Conservation (phyloP, 2,329 filamentous ascomycete species). For the Stachybotrys chlorohalonatus region DNA sequence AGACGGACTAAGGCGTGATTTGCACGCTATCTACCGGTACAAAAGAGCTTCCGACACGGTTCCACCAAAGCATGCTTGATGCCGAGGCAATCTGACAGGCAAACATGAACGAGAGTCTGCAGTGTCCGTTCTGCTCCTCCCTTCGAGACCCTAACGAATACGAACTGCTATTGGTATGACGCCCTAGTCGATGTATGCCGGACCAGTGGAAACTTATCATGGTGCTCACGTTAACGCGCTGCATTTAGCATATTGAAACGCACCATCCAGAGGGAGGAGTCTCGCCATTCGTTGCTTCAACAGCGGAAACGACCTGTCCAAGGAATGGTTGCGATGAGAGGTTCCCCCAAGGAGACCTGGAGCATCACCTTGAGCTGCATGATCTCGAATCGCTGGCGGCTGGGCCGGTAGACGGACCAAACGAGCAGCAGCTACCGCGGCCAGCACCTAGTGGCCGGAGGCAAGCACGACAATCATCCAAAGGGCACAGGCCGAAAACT, state of each 20-base stretch:
- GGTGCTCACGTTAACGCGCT: neutral
- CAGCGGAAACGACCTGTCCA: conserved; percentile 11
- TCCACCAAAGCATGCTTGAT: too few relatives aligned
- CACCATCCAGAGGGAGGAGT: conserved; percentile 13
- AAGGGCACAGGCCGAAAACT: neutral
- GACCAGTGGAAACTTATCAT: too few relatives aligned
- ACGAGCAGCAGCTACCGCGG: neutral
- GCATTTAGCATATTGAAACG: conserved; percentile 16
- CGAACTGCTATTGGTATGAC: conserved; percentile 23
- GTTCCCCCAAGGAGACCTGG: conserved; percentile 12
- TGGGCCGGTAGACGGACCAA: neutral
- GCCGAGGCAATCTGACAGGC: neutral
- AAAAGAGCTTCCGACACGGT: too few relatives aligned
- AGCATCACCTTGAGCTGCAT: conserved; percentile 15
- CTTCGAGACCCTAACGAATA: conserved; percentile 18
- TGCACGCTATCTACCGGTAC: too few relatives aligned
- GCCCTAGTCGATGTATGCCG: neutral
- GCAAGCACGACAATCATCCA: neutral
- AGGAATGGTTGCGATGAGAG: conserved; percentile 49
- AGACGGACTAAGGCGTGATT: too few relatives aligned
- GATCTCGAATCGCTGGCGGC: conserved; percentile 11
- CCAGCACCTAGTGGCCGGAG: neutral
- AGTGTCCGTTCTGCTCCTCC: conserved; percentile 28
- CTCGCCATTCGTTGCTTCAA: conserved; percentile 4
- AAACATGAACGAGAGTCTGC: neutral